Evolutionary conservation across 495 filamentous ascomycete species (phyloP), one percentile per base, ranked within the genome.

Genomic region (Hypoxylon crocopeplum): DNA sequence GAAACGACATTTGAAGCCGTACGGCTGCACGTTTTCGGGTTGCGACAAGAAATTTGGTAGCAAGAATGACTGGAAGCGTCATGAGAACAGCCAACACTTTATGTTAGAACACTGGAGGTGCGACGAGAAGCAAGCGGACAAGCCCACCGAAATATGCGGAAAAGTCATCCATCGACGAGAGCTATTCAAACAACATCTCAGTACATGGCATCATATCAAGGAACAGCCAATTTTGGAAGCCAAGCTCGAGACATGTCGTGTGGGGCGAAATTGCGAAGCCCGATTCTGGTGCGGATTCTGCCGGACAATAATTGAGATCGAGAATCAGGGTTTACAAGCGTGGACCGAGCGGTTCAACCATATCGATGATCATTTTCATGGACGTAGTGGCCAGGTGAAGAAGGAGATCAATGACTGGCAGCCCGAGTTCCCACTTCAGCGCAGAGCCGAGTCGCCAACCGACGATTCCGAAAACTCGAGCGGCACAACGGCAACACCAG

Each of bases 41-140:
- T 97, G 94, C 67, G 75, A 77, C 40, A 94, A 91, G 59, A 81
- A 72, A 2, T 96, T 97, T 61, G 93, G 94, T 29, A 92, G 89
- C 76, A 97, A 97, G 68, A 91, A 91, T 37, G 93, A 97, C 74
- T 97, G 93, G 94, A 97, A 97, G 72, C 87, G 94, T 6, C 93
- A 98, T 69, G 93, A 98, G 62, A 91, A 87, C 59, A 88, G 85
- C 20, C 92, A 96, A 69, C 93, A 97, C 67, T 87, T 85, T 58
- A 84, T 88, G 60, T 64, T 84, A 2, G 86, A 92, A 56, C 80
- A 83, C 48, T 97, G 90, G 87, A 84, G 86, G n/a, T 97, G 93
- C 71, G 78, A 77, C 29, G 65, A 77, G 69, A 64, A 64, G 46
- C 38, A 59, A 37, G 48, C 46, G 10, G 64, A 66, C 7, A 41